A percentile compares a stretch with the other conserved stretches of the same genome.
Conservation (phyloP, 2,329 filamentous ascomycete species). For the Diaporthe sp. region DNA sequence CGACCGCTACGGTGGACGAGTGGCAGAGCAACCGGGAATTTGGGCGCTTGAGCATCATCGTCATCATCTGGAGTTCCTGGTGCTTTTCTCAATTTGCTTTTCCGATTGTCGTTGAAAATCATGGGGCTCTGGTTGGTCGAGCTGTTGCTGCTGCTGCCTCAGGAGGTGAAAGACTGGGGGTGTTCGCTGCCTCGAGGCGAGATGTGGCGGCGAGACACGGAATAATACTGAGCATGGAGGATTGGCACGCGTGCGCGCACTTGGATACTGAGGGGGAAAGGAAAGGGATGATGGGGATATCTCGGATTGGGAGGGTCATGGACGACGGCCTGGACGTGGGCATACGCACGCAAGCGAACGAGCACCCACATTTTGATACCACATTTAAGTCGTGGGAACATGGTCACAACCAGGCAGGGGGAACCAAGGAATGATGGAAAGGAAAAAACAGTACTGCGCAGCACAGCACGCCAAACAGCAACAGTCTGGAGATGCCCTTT, state of each 20-base stretch:
- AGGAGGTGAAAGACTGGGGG: not conserved
- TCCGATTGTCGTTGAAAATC: not conserved
- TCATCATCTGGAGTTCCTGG: conserved; percentile 29
- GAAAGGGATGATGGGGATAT: not conserved
- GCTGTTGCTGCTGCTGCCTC: conserved; percentile 2
- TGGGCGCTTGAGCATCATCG: conserved; percentile 14
- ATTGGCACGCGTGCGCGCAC: conserved; percentile 2
- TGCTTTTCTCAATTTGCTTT: conserved; percentile 2
- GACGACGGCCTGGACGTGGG: not conserved
- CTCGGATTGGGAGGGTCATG: not conserved
- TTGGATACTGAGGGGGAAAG: conserved; percentile 17
- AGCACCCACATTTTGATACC: not conserved
- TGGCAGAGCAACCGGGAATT: not conserved
- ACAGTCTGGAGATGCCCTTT: not conserved
- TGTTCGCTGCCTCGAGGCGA: not conserved
- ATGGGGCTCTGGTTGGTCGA: not conserved
- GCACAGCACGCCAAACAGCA: not conserved
- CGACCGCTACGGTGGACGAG: not conserved
- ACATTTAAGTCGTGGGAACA: not conserved
- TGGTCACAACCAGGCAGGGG: not conserved
- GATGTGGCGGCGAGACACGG: not conserved
- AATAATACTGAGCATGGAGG: not conserved
- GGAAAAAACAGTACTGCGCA: not conserved
- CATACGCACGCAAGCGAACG: not conserved
- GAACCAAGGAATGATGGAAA: too few species aligned